Percentiles rank a stretch among this genome's conserved stretches.
Conservation (phyloP, 768 basidiomycete species). For the Lactifluus volemus region DNA sequence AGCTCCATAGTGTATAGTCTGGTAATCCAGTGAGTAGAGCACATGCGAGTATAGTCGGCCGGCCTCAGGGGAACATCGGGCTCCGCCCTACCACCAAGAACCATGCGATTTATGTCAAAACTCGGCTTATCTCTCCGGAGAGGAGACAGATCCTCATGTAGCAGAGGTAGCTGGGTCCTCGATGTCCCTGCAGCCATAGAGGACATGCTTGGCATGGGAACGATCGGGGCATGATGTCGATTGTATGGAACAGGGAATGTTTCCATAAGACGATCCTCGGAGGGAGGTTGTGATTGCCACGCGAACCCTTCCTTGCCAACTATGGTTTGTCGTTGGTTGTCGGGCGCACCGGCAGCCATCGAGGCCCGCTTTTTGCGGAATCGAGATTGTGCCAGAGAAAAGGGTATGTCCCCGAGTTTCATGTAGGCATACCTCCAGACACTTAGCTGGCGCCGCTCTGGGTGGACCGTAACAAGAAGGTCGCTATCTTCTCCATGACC, state of each 20-base stretch:
- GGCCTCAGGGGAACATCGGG: conserved; percentile 33
- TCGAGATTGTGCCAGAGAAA: conserved; percentile 29
- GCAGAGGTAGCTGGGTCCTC: not conserved
- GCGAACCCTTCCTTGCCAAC: conserved; percentile 14
- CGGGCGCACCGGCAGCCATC: conserved; percentile 13
- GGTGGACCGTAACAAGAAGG: conserved; percentile 51
- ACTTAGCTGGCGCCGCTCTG: conserved; percentile 43
- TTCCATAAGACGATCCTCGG: conserved; percentile 29
- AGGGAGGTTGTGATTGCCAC: conserved; percentile 13
- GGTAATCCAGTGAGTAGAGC: conserved; percentile 68
- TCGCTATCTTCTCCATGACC: conserved; percentile 36
- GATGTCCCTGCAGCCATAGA: conserved; percentile 26
- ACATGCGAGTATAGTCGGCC: conserved; percentile 57
- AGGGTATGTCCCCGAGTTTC: conserved; percentile 47
- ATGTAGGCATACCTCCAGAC: conserved; percentile 70
- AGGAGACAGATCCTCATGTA: conserved; percentile 24
- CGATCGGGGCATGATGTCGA: conserved; percentile 28
- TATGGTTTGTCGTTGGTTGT: conserved; percentile 21
- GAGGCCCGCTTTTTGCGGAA: conserved; percentile 33
- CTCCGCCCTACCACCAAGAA: conserved; percentile 42
- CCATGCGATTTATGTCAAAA: conserved; percentile 61
- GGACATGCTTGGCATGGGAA: conserved; percentile 44
- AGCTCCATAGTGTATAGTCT: conserved; percentile 43
- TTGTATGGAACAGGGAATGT: conserved; percentile 23
- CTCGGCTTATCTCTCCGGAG: conserved; percentile 47